Evolutionary conservation across 768 basidiomycete genomes (phyloP).

Genomic region (Strobilomyces confusus): DNA sequence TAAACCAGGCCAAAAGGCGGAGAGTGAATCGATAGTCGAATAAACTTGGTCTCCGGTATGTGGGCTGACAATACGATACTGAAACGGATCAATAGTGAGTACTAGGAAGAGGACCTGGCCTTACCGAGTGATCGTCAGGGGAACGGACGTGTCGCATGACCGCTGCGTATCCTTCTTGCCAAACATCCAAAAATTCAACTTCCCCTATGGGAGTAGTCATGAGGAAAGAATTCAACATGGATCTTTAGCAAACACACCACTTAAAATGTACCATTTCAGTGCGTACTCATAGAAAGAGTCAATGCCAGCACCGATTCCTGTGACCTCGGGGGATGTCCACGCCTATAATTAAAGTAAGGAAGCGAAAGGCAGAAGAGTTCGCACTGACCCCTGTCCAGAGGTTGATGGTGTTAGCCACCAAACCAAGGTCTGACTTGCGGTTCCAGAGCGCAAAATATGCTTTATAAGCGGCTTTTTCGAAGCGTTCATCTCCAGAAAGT

Average conservation of each 20-base stretch:
- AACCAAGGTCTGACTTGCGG: slow-evolving; percentile 73
- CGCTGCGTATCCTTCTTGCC: slow-evolving; percentile 77
- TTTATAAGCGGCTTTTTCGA: slow-evolving; percentile 84
- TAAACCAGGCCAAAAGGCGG: slow-evolving; percentile 96
- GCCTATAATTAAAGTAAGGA: slow-evolving; percentile 31
- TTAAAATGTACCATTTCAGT: slow-evolving; percentile 86
- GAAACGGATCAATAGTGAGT: slow-evolving; percentile 3
- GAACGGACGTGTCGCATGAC: slow-evolving; percentile 84
- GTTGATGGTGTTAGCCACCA: slow-evolving; percentile 90
- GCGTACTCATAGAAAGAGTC: slow-evolving; percentile 97
- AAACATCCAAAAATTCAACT: slow-evolving; percentile 75
- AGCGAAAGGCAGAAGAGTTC: neutral
- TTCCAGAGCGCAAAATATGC: slow-evolving; percentile 96
- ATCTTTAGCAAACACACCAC: slow-evolving; percentile 43
- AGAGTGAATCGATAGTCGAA: slow-evolving; percentile 86
- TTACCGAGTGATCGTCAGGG: slow-evolving; percentile 84
- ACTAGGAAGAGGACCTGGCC: neutral
- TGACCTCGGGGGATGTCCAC: slow-evolving; percentile 75
- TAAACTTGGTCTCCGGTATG: slow-evolving; percentile 69
- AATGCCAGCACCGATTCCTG: slow-evolving; percentile 88
- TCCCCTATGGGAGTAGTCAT: slow-evolving; percentile 48
- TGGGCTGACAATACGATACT: slow-evolving; percentile 90
- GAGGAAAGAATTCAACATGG: neutral
- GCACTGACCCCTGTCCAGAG: slow-evolving; percentile 70
- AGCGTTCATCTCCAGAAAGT: slow-evolving; percentile 83